phyloP scores from a whole-genome alignment of 2,329 filamentous ascomycete genomes.

The Aspergillus sp. region DNA sequence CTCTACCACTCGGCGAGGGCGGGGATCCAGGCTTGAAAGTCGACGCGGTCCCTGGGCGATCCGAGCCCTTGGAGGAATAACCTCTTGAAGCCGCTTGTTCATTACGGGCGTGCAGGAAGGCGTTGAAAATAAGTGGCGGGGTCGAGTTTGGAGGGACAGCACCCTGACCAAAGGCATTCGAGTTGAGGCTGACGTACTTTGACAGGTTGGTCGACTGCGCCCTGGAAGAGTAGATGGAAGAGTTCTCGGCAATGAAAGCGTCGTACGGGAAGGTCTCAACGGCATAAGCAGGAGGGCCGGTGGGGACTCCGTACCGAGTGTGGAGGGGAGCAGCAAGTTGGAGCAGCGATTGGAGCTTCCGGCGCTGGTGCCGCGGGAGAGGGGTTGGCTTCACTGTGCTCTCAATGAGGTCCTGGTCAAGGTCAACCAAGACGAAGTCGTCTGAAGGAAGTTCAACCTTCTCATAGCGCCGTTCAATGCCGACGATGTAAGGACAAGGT shows the following conservation, averaged over 20 bases:
- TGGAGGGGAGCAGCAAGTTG: conserved; percentile 90
- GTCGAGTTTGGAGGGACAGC: conserved; percentile 52
- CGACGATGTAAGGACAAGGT: conserved; percentile 95
- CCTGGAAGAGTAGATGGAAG: conserved; percentile 72
- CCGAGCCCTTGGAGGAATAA: conserved; percentile 46
- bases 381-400: conserved; percentile 74
- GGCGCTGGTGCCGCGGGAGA: conserved; percentile 82
- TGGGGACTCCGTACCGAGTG: conserved; percentile 77
- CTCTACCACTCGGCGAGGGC: conserved; percentile 54
- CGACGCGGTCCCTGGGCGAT: conserved; percentile 74
- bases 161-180: conserved; percentile 74
- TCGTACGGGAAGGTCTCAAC: conserved; percentile 91
- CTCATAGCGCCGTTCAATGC: conserved; percentile 83
- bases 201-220: conserved; percentile 71
- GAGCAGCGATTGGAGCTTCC: conserved; percentile 84
- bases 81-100: conserved; percentile 53
- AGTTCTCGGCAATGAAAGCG: conserved; percentile 83
- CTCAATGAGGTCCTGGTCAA: conserved; percentile 88
- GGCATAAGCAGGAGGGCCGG: conserved; percentile 89
- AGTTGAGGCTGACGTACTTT: conserved; percentile 86
- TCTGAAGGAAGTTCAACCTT: conserved; percentile 73
- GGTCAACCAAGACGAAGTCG: conserved; percentile 90
- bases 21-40: conserved; percentile 54
- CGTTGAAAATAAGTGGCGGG: conserved; percentile 79
- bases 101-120: conserved; percentile 74